Percentiles rank a stretch among this genome's conserved stretches.
phyloP scores from a whole-genome alignment of 352 stramenopile genomes.

The Phytophthora palmivora region DNA sequence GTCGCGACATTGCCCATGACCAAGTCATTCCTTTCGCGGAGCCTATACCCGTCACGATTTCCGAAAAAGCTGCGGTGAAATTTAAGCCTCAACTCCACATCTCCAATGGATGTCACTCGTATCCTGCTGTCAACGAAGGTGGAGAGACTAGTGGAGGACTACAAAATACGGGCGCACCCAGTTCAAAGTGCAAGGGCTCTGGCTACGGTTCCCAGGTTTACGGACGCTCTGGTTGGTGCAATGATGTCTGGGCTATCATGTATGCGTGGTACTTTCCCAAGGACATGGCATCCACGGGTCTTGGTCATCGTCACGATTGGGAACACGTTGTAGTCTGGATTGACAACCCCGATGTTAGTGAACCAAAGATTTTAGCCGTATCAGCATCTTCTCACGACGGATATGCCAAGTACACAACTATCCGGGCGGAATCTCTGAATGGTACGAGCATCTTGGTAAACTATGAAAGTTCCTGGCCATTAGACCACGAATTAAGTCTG shows the following conservation, averaged over 20 bases:
- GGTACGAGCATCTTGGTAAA: slow-evolving; percentile 1
- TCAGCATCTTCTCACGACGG: slow-evolving; percentile 1
- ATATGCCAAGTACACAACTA: background rate
- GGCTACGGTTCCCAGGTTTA: background rate
- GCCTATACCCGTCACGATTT: background rate
- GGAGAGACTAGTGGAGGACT: slow-evolving; percentile 32
- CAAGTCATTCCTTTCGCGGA: slow-evolving; percentile 2
- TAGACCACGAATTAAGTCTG: background rate
- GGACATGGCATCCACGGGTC: background rate
- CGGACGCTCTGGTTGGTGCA: slow-evolving; percentile 5
- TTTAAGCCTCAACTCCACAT: slow-evolving; percentile 30
- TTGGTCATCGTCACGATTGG: slow-evolving; percentile 11
- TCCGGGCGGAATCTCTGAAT: background rate
- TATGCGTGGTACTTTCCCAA: slow-evolving; percentile 12
- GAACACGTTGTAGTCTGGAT: slow-evolving; percentile 9
- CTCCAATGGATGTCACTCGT: slow-evolving; percentile 38
- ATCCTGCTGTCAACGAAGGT: slow-evolving; percentile 31
- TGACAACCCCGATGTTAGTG: slow-evolving; percentile 4
- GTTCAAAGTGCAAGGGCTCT: background rate
- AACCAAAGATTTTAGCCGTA: background rate
- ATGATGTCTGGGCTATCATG: slow-evolving; percentile 8
- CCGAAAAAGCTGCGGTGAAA: background rate
- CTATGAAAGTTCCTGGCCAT: slow-evolving; percentile 1
- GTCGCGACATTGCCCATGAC: slow-evolving; percentile 2
- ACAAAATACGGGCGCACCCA: background rate